These are phyloP conservation scores for Silene coronaria DNA, from an alignment of 179 eudicot species.

Conservation along the genomic window DNA sequence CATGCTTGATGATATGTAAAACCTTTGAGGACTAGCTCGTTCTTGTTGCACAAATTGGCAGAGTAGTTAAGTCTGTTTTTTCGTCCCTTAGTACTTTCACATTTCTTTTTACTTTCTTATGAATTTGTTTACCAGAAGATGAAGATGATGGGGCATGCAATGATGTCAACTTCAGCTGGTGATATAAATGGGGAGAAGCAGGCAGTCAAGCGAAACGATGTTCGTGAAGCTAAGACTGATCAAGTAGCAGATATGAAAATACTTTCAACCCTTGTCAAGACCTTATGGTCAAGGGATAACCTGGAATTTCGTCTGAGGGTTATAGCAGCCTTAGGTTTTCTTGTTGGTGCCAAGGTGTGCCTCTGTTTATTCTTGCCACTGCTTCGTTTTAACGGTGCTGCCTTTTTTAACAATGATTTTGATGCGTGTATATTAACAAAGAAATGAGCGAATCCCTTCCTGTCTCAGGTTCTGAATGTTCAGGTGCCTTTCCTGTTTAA, in stretches of 20 bases:
- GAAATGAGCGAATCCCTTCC: constrained; percentile 10
- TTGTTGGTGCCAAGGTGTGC: constrained; percentile 87
- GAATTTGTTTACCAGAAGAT: constrained; percentile 39
- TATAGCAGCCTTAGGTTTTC: constrained; percentile 68
- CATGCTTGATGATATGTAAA: background rate
- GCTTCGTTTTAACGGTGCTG: background rate
- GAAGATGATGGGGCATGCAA: constrained; percentile 45
- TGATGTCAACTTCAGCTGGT: constrained; percentile 53
- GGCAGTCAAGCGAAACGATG: constrained; percentile 32
- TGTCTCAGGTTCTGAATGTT: constrained; percentile 79
- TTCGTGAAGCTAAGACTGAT: constrained; percentile 32
- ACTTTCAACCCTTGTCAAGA: constrained; percentile 64
- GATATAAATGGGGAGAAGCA: constrained; percentile 40
- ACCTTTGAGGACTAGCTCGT: background rate
- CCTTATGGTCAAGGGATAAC: constrained; percentile 85
- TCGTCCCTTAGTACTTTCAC: background rate
- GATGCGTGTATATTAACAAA: background rate
- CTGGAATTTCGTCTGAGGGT: constrained; percentile 79
- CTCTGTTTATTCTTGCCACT: background rate
- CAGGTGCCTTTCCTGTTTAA: constrained; percentile 95
- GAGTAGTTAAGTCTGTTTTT: background rate
- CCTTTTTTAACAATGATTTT: background rate
- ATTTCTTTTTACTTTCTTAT: background rate
- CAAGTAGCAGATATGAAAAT: constrained; percentile 59
- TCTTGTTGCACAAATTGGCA: background rate